Conservation (phyloP, 2,329 filamentous ascomycete genomes). For the Pyricularia sp. region DNA sequence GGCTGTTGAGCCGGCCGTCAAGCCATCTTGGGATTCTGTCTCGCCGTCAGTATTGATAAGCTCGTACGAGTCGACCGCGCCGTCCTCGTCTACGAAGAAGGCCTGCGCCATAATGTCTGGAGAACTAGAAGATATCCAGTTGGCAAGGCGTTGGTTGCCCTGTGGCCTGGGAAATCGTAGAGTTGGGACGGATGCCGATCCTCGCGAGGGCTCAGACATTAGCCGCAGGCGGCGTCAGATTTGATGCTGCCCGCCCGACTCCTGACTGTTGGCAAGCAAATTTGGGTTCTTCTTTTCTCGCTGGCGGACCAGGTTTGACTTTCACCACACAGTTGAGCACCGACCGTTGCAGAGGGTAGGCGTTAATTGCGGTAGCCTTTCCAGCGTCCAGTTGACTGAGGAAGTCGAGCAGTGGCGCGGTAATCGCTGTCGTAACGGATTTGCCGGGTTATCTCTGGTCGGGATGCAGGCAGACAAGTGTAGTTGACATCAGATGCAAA, state of each 20-base stretch:
- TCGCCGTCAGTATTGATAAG: conserved; percentile 45
- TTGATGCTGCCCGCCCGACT: background rate
- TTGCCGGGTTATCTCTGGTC: background rate
- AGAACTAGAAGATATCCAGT: conserved; percentile 50
- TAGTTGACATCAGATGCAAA: background rate
- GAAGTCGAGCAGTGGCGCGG: background rate
- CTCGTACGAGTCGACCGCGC: conserved; percentile 55
- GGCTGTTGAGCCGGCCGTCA: conserved; percentile 30
- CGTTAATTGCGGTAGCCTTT: background rate
- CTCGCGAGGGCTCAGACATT: conserved; percentile 11
- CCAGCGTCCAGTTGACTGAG: background rate
- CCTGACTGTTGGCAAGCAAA: background rate
- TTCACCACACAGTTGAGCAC: background rate
- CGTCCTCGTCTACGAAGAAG: conserved; percentile 53
- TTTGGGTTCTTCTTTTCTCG: background rate
- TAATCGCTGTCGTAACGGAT: background rate
- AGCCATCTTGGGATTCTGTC: conserved; percentile 34
- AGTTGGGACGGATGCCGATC: conserved; percentile 35
- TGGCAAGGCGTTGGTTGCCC: conserved; percentile 45
- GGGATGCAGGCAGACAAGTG: background rate
- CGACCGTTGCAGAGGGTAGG: background rate
- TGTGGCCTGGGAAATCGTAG: conserved; percentile 48
- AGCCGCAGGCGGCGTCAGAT: conserved; percentile 6
- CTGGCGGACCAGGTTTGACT: background rate
- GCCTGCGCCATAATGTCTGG: conserved; percentile 43